Evolutionary conservation across 139 green algal genomes (phyloP), one percentile per base, ranked within the genome.

Genomic region (Tetraselmis chui): DNA sequence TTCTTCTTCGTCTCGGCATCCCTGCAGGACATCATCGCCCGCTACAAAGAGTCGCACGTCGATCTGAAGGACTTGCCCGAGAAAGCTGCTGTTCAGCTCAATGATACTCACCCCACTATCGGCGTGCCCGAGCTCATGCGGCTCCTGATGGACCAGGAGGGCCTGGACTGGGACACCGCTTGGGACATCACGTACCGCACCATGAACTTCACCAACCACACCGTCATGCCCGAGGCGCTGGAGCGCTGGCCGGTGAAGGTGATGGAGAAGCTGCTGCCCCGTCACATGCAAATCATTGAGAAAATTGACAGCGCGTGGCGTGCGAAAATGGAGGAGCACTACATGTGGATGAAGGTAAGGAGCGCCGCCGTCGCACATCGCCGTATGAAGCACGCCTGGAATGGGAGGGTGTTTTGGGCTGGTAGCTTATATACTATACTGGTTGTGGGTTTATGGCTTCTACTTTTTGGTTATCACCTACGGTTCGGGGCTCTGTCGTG

Each of bases 181-280:
- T 98, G 94, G 95, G 85, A 31, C 78, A 94, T 99, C 86, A 96
- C 92, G 59, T 92, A 67, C 11, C 76, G 76, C 87, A 92, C 83
- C 45, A 83, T 97, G 32, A 94, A 94, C 79, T 99, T 98, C 94
- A 99, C 97, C 84, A 99, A 99, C 91, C 97, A 99, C 92, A 99
- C 97, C 2, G 86, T 92, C 27, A 28, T 79, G 28, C 45, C 45
- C 18, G 45, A 67, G 45, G 97, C 97, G 23, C 90, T 99, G 77
- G 97, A 99, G 94, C 98, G 98, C 89, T 99, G 97, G 97, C 93
- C 94, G 1, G 92, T 98, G 76, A 86, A 89, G 79, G 83, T 97
- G 31, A 88, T 99, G 84, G 83, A 86, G 78, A 96, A 98, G 93
- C 92, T 99, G 90, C 91, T 99, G 86, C 97, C 97, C 1, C 92